Evolutionary conservation across 306 rosid genomes (phyloP), one percentile per base, ranked within the genome.

Genomic region (Dicorynia guianensis): DNA sequence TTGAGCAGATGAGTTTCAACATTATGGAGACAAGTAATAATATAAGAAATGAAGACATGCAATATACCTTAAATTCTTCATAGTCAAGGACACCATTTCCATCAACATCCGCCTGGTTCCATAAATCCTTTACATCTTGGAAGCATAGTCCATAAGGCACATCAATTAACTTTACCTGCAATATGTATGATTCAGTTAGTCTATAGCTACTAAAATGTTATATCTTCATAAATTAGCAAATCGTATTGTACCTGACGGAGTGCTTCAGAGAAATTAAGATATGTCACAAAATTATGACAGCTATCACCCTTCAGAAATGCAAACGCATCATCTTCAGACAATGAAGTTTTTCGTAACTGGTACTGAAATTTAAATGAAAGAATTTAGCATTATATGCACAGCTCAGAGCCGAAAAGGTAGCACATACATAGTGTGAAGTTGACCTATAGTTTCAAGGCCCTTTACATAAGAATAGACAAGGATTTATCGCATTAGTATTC

Each of bases 241-340:
- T 12, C 25, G 47, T 74, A 55, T 65, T 61, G 56, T 85, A 95
- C 99, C 97, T 82, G 85, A 52, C 72, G 86, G 34, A 95, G 93
- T 38, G 89, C 97, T 77, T 95, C 88, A 39, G 81, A 80, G 78
- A 95, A 92, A 43, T 86, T 89, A 19, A 72, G 62, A 79, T 80
- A 90, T 46, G 96, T 87, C 30, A 92, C 89, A 55, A 82, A 76
- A 79, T 89, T 88, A 52, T 79, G 87, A 35, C 48, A 70, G 76
- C 66, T 82, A 80, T 85, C 97, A 5, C 90, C 97, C 89, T 89
- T 89, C 74, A 95, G 79, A 84, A 92, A 87, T 65, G 97, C 86
- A 63, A 92, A 87, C 60, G 97, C 93, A 79, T 87, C 93, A 30
- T 75, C 82, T 81, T 89, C 99, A 11, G 99, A 86, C 83, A 92